These are phyloP conservation scores for Pharnaceum exiguum DNA, from an alignment of 148 eudicot species.

Conservation along the genomic window DNA sequence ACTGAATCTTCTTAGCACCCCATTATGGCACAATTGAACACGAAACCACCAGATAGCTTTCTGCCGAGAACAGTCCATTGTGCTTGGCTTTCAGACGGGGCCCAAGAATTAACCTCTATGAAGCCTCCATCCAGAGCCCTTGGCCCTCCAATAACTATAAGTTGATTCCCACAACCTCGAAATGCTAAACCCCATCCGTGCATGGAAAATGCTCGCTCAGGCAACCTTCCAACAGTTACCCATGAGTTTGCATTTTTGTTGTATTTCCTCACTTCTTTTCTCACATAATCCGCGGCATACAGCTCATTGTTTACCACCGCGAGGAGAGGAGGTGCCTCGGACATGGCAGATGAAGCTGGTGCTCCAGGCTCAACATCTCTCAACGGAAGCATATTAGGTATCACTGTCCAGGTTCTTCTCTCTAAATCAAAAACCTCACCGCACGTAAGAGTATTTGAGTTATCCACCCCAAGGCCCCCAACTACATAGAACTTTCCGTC, in stretches of 20 bases:
- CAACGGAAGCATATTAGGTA: slow-evolving; percentile 61
- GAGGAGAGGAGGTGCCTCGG: slow-evolving; percentile 75
- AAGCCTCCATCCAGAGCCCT: slow-evolving; percentile 42
- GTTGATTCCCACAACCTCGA: slow-evolving; percentile 66
- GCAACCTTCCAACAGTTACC: slow-evolving; percentile 60
- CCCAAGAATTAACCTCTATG: slow-evolving; percentile 70
- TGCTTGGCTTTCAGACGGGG: slow-evolving; percentile 52
- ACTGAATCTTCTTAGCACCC: slow-evolving; percentile 45
- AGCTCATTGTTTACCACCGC: slow-evolving; percentile 68
- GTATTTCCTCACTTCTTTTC: slow-evolving; percentile 48
- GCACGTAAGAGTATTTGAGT: slow-evolving; percentile 43
- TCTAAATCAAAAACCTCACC: slow-evolving; percentile 61
- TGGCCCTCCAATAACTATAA: slow-evolving; percentile 68
- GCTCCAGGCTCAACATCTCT: slow-evolving; percentile 28
- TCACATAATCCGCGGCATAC: slow-evolving; percentile 67
- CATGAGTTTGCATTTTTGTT: slow-evolving; percentile 40
- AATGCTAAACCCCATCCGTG: slow-evolving; percentile 87
- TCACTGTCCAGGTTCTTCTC: slow-evolving; percentile 47
- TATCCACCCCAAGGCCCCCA: slow-evolving; percentile 56
- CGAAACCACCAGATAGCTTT: slow-evolving; percentile 63
- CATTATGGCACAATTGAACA: slow-evolving; percentile 88
- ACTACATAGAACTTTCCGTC: slow-evolving; percentile 72
- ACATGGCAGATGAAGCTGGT: slow-evolving; percentile 27
- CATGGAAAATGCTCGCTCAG: slow-evolving; percentile 63
- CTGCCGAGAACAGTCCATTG: slow-evolving; percentile 60